phyloP scores from a whole-genome alignment of 2,329 filamentous ascomycete species.

The Bipolaris bicolor region DNA sequence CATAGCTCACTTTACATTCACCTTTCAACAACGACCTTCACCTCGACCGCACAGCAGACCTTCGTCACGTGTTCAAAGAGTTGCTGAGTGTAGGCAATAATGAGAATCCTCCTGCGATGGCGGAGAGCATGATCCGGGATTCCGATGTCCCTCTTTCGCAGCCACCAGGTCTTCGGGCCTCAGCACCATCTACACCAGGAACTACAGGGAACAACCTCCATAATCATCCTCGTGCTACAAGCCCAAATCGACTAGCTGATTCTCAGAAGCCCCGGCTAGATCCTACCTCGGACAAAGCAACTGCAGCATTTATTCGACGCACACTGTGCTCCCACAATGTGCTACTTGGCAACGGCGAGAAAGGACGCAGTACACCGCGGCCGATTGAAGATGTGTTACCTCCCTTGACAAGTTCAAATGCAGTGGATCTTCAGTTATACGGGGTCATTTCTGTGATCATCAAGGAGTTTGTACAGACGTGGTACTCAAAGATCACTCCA shows the following conservation, averaged over 20 bases:
- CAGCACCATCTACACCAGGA: constrained; percentile 19
- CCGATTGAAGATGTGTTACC: constrained; percentile 84
- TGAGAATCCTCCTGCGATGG: constrained; percentile 33
- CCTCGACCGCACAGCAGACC: constrained; percentile 14
- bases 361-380: constrained; percentile 62
- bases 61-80: constrained; percentile 19
- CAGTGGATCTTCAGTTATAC: constrained; percentile 91
- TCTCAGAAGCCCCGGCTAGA: constrained; percentile 34
- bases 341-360: constrained; percentile 57
- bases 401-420: constrained; percentile 90
- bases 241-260: constrained; percentile 27
- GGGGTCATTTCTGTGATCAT: constrained; percentile 88
- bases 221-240: constrained; percentile 24
- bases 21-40: constrained; percentile 15
- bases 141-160: constrained; percentile 28
- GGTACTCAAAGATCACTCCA: constrained; percentile 91
- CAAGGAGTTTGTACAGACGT: constrained; percentile 86
- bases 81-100: constrained; percentile 15
- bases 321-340: constrained; percentile 75
- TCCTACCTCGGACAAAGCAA: constrained; percentile 76
- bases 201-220: constrained; percentile 18
- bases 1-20: constrained; percentile 15
- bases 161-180: constrained; percentile 27
- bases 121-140: constrained; percentile 34
- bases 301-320: constrained; percentile 78